Evolutionary conservation across 805 yeast genomes (phyloP).

Genomic region (Brettanomyces naardenensis): DNA sequence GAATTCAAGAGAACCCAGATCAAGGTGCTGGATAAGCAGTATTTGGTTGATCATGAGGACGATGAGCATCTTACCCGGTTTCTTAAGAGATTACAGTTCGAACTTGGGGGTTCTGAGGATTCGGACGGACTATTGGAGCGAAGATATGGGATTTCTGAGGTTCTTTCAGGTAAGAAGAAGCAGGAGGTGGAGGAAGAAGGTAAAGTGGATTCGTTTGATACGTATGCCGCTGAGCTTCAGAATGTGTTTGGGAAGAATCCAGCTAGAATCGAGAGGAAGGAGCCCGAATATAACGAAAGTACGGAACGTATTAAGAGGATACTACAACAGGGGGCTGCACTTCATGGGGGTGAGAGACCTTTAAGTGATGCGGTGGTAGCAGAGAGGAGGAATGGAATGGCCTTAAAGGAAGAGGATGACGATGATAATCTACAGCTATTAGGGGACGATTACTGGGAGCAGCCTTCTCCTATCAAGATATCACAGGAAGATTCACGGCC

Average conservation of each 20-base stretch:
- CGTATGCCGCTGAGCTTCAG: not conserved
- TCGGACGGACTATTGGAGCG: not conserved
- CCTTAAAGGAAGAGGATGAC: not conserved
- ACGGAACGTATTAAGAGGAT: not conserved
- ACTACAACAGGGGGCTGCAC: not conserved
- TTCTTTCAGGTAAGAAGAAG: not conserved
- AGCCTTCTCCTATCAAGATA: not conserved
- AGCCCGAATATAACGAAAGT: not conserved
- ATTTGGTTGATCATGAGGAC: constrained; percentile 7
- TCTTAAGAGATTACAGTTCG: constrained; percentile 10
- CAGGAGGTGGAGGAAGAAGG: not conserved
- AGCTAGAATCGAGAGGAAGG: not conserved
- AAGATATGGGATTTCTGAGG: not conserved
- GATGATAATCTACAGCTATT: not conserved
- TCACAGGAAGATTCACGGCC: not conserved
- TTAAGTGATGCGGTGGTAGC: not conserved
- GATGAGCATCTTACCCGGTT: constrained; percentile 12
- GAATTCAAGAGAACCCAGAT: constrained; percentile 15
- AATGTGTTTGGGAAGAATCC: not conserved
- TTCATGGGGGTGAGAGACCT: not conserved
- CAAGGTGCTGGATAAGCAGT: constrained; percentile 6
- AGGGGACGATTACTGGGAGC: not conserved
- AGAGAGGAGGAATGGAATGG: not conserved
- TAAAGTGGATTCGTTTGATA: not conserved
- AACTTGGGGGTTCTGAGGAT: not conserved